Base-by-base conservation (phyloP, 2,329 filamentous ascomycete species). In the Xylariaceae sp. region DNA sequence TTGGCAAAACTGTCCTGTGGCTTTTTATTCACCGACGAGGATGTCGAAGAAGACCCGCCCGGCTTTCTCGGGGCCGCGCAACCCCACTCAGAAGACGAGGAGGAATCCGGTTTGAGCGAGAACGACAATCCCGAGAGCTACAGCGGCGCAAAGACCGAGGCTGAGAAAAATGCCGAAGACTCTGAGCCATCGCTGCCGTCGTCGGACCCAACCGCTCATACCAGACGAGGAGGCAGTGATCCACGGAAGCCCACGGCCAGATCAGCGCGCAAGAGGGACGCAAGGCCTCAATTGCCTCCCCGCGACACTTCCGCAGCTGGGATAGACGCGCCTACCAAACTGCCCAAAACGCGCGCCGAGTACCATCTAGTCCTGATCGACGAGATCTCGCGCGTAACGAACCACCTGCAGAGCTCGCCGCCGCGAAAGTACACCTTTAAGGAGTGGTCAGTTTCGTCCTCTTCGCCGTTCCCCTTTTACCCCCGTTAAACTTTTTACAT, bases 391-490 rank as follows among this genome's bases (percentile, higher is more conserved):
- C 79, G 77, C 21, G 84, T 90, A 1, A 84, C 85, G 1, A 77
- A 82, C 46, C 84, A 95, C 67, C 75, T 89, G 32, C 81, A 83
- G 18, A 72, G 77, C 44, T 73, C 79, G 3, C 80, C 83, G 2
- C 78, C 81, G 0, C 86, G 86, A 52, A 81, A 80, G 51, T 97
- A 96, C 70, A 80, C 78, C 0, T 97, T 92, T 61, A 65, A 63
- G 41, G 67, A 71, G 51, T 70, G 67, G 67, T 68, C 14, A 61
- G 67, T 65, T 41, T 6, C 29, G 45, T 52, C 48, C 32, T 42
- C 51, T 32, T 40, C 18, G 43, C 21, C 37, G 21, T 20, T 26
- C n/a, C n/a, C n/a, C n/a, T 45, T 40, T 42, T 32, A 14, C 49
- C 20, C n/a, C n/a, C n/a, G n/a, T n/a, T n/a, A n/a, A n/a, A n/a